Percentiles rank a stretch among this genome's conserved stretches.
Conservation (phyloP, 2,329 filamentous ascomycete genomes). For the Sporothrix pseudoabietina region DNA sequence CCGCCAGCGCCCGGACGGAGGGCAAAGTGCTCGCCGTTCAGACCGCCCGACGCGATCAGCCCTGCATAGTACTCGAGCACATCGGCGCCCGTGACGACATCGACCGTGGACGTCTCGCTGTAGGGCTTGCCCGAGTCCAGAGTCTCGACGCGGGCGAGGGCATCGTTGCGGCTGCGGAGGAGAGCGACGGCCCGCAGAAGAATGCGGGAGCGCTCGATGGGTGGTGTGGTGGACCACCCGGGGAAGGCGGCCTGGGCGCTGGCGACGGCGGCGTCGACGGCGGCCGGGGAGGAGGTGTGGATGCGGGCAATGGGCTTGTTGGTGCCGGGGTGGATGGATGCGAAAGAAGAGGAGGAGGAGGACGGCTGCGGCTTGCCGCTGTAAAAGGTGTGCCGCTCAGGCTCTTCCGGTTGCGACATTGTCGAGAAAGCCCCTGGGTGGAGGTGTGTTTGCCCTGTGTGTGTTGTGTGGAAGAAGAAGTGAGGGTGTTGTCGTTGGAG, state of each 20-base stretch:
- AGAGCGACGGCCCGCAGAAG: constrained; percentile 75
- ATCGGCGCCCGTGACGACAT: constrained; percentile 57
- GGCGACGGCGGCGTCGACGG: constrained; percentile 68
- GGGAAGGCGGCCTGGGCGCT: constrained; percentile 73
- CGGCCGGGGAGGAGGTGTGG: constrained; percentile 63
- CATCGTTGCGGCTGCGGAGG: constrained; percentile 75
- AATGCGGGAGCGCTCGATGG: constrained; percentile 74
- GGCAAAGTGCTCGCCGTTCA: constrained; percentile 43
- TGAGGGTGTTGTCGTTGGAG: background rate
- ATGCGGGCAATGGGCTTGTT: constrained; percentile 69
- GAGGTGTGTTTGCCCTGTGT: background rate
- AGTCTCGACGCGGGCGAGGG: constrained; percentile 77
- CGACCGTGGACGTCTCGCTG: constrained; percentile 81
- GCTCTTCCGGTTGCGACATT: constrained; percentile 30
- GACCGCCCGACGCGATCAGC: constrained; percentile 39
- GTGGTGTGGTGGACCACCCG: constrained; percentile 73
- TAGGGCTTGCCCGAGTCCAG: constrained; percentile 84
- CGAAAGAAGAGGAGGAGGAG: constrained; percentile 51
- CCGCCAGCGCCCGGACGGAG: constrained; percentile 48
- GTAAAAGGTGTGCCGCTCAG: constrained; percentile 69
- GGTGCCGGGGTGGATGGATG: constrained; percentile 74
- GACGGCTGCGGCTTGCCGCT: constrained; percentile 67
- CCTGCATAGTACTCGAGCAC: constrained; percentile 48
- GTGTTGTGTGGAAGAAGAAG: background rate
- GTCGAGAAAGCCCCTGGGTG: background rate